Evolutionary conservation across 1,139 yeast genomes (phyloP).

Genomic region (Blastobotrys capitulatus): DNA sequence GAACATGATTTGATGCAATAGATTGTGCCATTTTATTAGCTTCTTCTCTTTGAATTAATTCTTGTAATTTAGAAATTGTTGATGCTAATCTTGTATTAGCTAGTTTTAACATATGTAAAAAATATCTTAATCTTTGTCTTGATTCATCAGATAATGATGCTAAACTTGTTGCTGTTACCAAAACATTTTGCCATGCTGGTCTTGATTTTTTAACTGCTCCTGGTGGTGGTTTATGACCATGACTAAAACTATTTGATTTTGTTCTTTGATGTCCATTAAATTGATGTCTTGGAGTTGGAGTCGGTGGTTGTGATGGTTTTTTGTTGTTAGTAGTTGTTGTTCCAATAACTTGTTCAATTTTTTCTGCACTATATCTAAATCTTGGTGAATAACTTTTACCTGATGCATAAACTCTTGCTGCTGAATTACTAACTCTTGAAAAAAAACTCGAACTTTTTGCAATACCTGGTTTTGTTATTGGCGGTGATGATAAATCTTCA

Average conservation of each 20-base stretch:
- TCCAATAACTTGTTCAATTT: conserved; percentile 54
- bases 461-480: background rate
- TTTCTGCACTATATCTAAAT: conserved; percentile 62
- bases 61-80: conserved; percentile 59
- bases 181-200: conserved; percentile 34
- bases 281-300: background rate
- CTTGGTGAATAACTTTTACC: conserved; percentile 52
- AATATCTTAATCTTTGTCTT: conserved; percentile 62
- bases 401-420: conserved; percentile 53
- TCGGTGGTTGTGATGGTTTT: no score
- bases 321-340: background rate
- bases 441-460: conserved; percentile 15
- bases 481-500: background rate
- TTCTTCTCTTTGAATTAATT: conserved; percentile 41
- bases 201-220: conserved; percentile 11
- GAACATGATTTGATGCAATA: conserved; percentile 26
- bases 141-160: conserved; percentile 57
- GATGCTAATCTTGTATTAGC: conserved; percentile 69
- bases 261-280: conserved; percentile 3
- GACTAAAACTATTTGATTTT: background rate
- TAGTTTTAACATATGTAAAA: conserved; percentile 64
- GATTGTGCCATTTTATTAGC: conserved; percentile 25
- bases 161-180: conserved; percentile 40
- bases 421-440: conserved; percentile 41
- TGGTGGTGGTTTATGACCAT: background rate